These are phyloP conservation scores for Rhodotorula glutinis DNA, from an alignment of 1,284 basidiomycete genomes.

Conservation along the genomic window DNA sequence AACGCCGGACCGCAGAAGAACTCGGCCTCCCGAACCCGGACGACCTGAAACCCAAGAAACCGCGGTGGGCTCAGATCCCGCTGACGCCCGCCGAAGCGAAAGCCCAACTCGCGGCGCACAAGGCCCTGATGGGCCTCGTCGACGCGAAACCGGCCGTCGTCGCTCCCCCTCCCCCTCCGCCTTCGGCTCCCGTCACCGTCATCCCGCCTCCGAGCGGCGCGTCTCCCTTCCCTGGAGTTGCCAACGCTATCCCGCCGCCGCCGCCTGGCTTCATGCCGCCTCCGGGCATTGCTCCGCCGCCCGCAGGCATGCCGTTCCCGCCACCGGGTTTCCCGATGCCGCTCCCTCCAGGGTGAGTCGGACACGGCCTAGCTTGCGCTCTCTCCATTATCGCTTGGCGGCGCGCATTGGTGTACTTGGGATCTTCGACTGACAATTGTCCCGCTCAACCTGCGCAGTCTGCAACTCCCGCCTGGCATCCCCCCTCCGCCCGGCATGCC, in stretches of 20 bases:
- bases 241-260: conserved; percentile 15
- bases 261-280: conserved; percentile 11
- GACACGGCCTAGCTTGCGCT: too few relatives aligned
- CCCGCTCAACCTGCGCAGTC: too few relatives aligned
- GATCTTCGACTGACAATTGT: too few relatives aligned
- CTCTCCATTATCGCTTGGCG: neutral
- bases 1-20: conserved; percentile 86
- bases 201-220: conserved; percentile 29
- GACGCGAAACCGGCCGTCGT: neutral
- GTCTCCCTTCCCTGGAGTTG: conserved; percentile 8
- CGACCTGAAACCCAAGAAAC: conserved; percentile 65
- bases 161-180: neutral
- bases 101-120: conserved; percentile 83
- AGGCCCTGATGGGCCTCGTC: conserved; percentile 68
- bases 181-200: conserved; percentile 18
- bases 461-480: conserved; percentile 1
- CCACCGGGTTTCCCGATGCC: conserved; percentile 17
- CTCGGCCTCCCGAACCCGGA: conserved; percentile 79
- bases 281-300: conserved; percentile 30
- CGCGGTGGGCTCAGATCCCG: conserved; percentile 65
- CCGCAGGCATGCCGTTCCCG: conserved; percentile 25
- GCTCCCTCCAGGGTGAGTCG: conserved; percentile 12
- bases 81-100: conserved; percentile 73
- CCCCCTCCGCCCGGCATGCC: conserved; percentile 27
- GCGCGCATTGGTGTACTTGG: too few relatives aligned